Evolutionary conservation across 2,329 filamentous ascomycete species (phyloP).

Genomic region (Cladosporium velox): DNA sequence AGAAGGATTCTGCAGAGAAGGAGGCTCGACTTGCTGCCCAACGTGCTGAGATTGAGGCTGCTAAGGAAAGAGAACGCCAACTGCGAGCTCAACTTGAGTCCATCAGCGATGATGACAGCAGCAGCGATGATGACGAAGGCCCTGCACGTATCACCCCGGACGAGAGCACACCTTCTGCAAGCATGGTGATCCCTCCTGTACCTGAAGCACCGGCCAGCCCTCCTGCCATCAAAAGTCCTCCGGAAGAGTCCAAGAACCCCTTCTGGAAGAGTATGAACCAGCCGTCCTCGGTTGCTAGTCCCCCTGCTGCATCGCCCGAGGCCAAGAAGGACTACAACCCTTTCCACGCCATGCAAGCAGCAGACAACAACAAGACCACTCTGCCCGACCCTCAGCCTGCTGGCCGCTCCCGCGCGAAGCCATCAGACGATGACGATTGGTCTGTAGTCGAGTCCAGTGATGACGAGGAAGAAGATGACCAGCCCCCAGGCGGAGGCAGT

Average conservation of each 20-base stretch:
- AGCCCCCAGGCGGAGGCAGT: conserved; percentile 76
- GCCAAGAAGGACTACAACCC: conserved; percentile 78
- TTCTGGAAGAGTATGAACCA: conserved; percentile 87
- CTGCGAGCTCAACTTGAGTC: conserved; percentile 84
- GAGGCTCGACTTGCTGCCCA: conserved; percentile 81
- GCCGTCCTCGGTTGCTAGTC: conserved; percentile 46
- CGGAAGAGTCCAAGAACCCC: conserved; percentile 84
- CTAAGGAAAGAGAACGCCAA: conserved; percentile 85
- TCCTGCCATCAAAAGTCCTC: conserved; percentile 33
- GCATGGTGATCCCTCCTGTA: conserved; percentile 56
- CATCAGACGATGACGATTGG: conserved; percentile 73
- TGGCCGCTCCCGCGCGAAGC: conserved; percentile 58
- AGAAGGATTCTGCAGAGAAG: conserved; percentile 84
- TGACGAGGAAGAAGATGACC: conserved; percentile 69
- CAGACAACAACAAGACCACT: conserved; percentile 55
- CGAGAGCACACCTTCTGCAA: conserved; percentile 60
- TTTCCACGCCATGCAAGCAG: conserved; percentile 76
- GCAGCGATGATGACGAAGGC: conserved; percentile 74
- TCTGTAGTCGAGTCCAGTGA: conserved; percentile 74
- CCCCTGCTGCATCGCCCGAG: conserved; percentile 43
- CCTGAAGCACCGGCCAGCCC: conserved; percentile 42
- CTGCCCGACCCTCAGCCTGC: conserved; percentile 51
- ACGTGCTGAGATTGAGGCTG: conserved; percentile 87
- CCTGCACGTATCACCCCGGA: conserved; percentile 69
- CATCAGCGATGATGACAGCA: conserved; percentile 72